Evolutionary conservation across 2,329 filamentous ascomycete genomes (phyloP).

Genomic region (Xylaria sp.): DNA sequence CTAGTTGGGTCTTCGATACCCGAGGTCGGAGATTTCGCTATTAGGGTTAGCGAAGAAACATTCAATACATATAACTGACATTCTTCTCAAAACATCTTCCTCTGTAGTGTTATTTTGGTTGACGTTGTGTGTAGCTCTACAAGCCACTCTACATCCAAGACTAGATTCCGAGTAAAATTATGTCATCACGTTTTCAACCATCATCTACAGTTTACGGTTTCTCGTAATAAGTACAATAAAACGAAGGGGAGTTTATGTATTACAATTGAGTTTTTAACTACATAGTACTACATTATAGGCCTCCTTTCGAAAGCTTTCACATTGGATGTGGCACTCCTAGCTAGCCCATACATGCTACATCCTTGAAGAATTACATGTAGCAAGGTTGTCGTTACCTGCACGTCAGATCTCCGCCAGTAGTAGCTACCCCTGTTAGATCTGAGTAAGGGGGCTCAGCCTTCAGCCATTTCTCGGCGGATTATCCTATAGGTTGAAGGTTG

Average conservation of each 20-base stretch:
- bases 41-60: neutral
- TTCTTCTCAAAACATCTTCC: neutral
- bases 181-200: neutral
- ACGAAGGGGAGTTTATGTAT: neutral
- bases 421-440: neutral
- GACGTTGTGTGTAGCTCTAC: neutral
- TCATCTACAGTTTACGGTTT: neutral
- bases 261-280: neutral
- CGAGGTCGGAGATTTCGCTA: neutral
- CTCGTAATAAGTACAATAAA: neutral
- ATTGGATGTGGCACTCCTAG: neutral
- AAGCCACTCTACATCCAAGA: neutral
- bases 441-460: neutral
- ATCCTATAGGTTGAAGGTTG: constrained; percentile 3
- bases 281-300: neutral
- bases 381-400: neutral
- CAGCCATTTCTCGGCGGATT: neutral
- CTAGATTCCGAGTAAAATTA: neutral
- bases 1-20: neutral
- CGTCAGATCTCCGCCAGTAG: neutral
- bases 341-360: neutral
- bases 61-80: neutral
- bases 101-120: neutral
- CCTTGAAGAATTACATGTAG: neutral
- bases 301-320: neutral